phyloP scores from a whole-genome alignment of 73 alveolate species.

The Tetrahymena thermophila region DNA sequence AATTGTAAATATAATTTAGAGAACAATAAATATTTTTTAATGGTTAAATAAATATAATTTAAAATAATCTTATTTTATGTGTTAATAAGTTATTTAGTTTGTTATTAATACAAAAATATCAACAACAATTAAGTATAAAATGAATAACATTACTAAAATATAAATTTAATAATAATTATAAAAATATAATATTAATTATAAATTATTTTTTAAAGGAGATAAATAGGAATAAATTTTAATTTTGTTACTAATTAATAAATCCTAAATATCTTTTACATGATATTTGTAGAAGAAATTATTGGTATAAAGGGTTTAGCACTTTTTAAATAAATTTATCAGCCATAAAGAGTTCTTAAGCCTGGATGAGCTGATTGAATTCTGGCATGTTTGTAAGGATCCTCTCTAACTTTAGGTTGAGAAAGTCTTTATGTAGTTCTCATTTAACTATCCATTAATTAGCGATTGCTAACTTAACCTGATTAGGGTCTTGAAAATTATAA shows the following conservation, averaged over 20 bases:
- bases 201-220: neutral
- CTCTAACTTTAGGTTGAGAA: neutral
- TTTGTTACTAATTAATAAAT: neutral
- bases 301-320: neutral
- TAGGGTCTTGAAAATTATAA: neutral
- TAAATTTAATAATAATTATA: too few relatives aligned
- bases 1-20: too few relatives aligned
- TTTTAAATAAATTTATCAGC: neutral
- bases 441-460: neutral
- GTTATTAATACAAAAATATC: too few relatives aligned
- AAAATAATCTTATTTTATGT: too few relatives aligned
- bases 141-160: neutral
- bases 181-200: too few relatives aligned
- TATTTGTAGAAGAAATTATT: neutral
- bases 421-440: neutral
- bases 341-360: neutral
- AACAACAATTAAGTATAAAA: too few relatives aligned
- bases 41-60: too few relatives aligned
- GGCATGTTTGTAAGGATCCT: neutral
- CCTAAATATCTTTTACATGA: neutral
- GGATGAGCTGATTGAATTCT: neutral
- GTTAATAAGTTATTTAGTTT: too few relatives aligned
- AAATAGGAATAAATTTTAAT: neutral
- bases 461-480: neutral
- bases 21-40: too few relatives aligned